Base-by-base conservation (phyloP, 495 filamentous ascomycete genomes). In the Hypoxylon fuscum region DNA sequence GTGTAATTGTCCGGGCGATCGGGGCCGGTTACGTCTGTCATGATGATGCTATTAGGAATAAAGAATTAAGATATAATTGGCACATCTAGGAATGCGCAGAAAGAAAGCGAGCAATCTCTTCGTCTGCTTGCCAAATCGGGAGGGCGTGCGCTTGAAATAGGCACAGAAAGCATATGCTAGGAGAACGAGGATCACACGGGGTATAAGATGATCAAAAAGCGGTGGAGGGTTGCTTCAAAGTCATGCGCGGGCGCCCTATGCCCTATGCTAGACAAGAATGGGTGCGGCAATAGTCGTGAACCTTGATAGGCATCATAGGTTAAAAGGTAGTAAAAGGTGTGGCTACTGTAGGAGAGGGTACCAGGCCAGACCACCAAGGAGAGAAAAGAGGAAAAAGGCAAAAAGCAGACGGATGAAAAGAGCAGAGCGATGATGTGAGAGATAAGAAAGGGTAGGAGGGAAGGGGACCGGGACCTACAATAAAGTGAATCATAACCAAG, bases 1-100 rank as follows among this genome's bases (percentile, higher is more conserved):
- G 72, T 66, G 47, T 71, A 66, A 5, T 71, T 76, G 43, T 66
- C 57, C 12, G 63, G 37, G 53, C 57, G 63, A 61, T 66, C 57
- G 52, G 34, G 42, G 21, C 63, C 57, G 57, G 42, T 58, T 54
- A 35, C 42, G 46, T 66, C 63, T 66, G 57, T 55, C 63, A 66
- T 66, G 57, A 54, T 49, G 51, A 43, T 48, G 25, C 12, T 49
- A 46, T 66, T 66, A 66, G 63, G 63, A 40, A 54, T 58, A 41
- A 42, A 38, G 52, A 60, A 64, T 52, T 70, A 68, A 65, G 17
- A 57, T 37, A 51, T 57, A 47, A 21, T 62, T 35, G 47, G 40
- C 25, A n/a, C n/a, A 37, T 34, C 31, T 34, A 48, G 51, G 29
- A 55, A 52, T 64, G 57, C 55, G 49, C 25, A 48, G 41, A 23